phyloP scores from a whole-genome alignment of 2,329 filamentous ascomycete species.

The Rhynchosporium agropyri region DNA sequence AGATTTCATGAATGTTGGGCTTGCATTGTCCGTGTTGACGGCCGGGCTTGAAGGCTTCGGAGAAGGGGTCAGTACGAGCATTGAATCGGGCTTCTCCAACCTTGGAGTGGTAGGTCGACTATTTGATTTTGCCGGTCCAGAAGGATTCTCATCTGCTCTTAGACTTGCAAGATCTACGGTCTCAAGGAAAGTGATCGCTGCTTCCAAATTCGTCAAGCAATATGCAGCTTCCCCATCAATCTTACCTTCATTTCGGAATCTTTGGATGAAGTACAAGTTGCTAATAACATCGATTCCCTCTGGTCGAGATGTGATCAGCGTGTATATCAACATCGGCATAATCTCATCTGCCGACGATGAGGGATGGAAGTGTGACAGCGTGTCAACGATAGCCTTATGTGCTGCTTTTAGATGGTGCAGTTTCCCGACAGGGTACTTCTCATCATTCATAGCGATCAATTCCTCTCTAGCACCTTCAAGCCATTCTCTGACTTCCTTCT shows the following conservation, averaged over 20 bases:
- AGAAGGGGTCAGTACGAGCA: slow-evolving; percentile 37
- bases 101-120: slow-evolving; percentile 53
- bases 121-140: slow-evolving; percentile 63
- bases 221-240: slow-evolving; percentile 94
- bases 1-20: slow-evolving; percentile 43
- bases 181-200: slow-evolving; percentile 89
- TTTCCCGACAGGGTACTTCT: slow-evolving; percentile 87
- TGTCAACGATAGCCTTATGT: slow-evolving; percentile 94
- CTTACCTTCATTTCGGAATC: slow-evolving; percentile 83
- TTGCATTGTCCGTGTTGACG: slow-evolving; percentile 33
- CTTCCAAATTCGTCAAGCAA: slow-evolving; percentile 93
- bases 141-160: slow-evolving; percentile 74
- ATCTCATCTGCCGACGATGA: slow-evolving; percentile 96
- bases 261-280: slow-evolving; percentile 92
- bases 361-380: slow-evolving; percentile 66
- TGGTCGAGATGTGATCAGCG: slow-evolving; percentile 85
- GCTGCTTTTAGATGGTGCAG: slow-evolving; percentile 84
- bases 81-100: slow-evolving; percentile 33
- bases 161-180: slow-evolving; percentile 92
- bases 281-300: slow-evolving; percentile 88
- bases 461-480: slow-evolving; percentile 72
- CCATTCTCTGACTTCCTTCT: slow-evolving; percentile 70
- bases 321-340: slow-evolving; percentile 94
- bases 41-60: slow-evolving; percentile 39
- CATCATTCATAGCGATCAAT: slow-evolving; percentile 80